phyloP scores from a whole-genome alignment of 306 rosid genomes.

The Malus orientalis region DNA sequence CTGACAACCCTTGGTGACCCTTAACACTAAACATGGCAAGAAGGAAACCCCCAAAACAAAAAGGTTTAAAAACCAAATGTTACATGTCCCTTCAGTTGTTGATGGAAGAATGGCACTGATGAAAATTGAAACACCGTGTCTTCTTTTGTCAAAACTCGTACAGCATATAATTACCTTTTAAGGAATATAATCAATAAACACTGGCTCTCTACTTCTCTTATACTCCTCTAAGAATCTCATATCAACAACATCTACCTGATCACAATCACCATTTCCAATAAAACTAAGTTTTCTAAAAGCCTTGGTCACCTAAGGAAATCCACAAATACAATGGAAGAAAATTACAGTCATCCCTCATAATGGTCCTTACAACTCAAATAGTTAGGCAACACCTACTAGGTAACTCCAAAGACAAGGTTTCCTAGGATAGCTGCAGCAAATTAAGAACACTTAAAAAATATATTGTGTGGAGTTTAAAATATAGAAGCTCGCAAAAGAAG shows the following conservation, averaged over 20 bases:
- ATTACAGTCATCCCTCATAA: neutral
- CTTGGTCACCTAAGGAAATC: neutral
- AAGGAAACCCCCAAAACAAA: neutral
- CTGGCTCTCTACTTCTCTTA: neutral
- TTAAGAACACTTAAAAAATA: neutral
- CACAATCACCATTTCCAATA: neutral
- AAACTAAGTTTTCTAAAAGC: neutral
- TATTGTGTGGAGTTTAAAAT: neutral
- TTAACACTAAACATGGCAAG: neutral
- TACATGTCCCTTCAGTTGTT: neutral
- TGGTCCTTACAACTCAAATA: neutral
- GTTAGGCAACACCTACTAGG: neutral
- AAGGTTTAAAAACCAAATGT: neutral
- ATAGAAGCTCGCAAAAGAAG: neutral
- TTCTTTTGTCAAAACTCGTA: neutral
- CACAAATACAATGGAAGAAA: neutral
- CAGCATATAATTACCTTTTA: neutral
- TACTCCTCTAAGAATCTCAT: conserved; percentile 7
- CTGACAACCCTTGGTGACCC: neutral
- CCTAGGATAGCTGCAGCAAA: neutral
- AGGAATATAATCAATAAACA: neutral
- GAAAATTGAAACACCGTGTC: neutral
- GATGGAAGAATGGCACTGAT: neutral
- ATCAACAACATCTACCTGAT: neutral
- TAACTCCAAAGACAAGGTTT: neutral